Evolutionary conservation across 495 filamentous ascomycete genomes (phyloP).

Genomic region (Endocarpon pusillum): DNA sequence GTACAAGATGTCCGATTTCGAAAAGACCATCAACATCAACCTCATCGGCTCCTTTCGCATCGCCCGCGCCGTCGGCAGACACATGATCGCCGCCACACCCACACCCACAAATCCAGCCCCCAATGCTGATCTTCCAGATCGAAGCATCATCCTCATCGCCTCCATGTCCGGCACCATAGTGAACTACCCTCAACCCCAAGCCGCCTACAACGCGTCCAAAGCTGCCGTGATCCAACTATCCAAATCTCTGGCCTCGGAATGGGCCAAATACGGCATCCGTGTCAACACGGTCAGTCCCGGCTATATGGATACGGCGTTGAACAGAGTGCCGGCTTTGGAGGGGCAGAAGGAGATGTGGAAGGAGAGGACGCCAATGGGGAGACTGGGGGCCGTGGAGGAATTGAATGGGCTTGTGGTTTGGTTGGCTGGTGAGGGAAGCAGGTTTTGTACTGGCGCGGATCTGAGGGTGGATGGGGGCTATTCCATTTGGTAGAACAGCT

Average conservation of each 20-base stretch:
- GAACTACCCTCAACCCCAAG: slow-evolving; percentile 29
- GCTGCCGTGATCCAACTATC: slow-evolving; percentile 20
- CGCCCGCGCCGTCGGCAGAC: slow-evolving; percentile 42
- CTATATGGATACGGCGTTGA: slow-evolving; percentile 37
- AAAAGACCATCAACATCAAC: slow-evolving; percentile 60
- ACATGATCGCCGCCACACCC: slow-evolving; percentile 53
- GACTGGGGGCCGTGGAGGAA: slow-evolving; percentile 52
- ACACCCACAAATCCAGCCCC: no score
- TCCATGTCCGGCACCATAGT: slow-evolving; percentile 26
- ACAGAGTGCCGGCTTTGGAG: slow-evolving; percentile 49
- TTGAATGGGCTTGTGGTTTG: slow-evolving; percentile 61
- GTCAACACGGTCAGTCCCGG: slow-evolving; percentile 28
- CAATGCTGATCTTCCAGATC: no score
- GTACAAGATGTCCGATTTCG: slow-evolving; percentile 43
- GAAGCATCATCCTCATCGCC: slow-evolving; percentile 27
- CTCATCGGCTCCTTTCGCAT: slow-evolving; percentile 54
- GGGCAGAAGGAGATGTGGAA: slow-evolving; percentile 43
- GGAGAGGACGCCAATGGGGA: slow-evolving; percentile 36
- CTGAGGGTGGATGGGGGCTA: slow-evolving; percentile 11
- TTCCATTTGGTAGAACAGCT: no score
- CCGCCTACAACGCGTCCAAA: slow-evolving; percentile 23
- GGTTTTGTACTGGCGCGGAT: slow-evolving; percentile 51
- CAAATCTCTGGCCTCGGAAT: slow-evolving; percentile 18
- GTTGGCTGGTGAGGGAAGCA: slow-evolving; percentile 50
- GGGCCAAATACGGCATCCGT: slow-evolving; percentile 20